Evolutionary conservation across 2,329 filamentous ascomycete species (phyloP).

Genomic region (Diaporthe batatas): DNA sequence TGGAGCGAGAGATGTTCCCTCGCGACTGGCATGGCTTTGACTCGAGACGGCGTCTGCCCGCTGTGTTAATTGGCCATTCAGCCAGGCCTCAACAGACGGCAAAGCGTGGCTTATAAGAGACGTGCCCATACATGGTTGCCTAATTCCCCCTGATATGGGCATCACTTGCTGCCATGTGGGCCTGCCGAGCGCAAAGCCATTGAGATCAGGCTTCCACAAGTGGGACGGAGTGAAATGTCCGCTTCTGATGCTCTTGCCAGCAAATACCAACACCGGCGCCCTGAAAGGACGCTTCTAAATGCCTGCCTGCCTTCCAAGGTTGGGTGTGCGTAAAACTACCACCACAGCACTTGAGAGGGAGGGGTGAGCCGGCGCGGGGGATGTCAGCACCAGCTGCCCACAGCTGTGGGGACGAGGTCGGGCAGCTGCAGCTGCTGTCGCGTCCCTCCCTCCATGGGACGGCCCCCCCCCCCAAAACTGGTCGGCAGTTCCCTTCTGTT

Average conservation of each 20-base stretch:
- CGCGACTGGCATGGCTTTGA: background rate
- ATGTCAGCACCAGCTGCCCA: conserved; percentile 17
- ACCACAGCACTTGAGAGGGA: background rate
- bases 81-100: background rate
- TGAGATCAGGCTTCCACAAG: conserved; percentile 7
- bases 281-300: background rate
- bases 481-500: background rate
- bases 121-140: background rate
- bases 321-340: background rate
- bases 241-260: background rate
- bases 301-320: too few species aligned
- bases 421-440: background rate
- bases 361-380: background rate
- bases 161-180: background rate
- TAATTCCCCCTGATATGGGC: background rate
- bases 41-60: background rate
- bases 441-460: too few species aligned
- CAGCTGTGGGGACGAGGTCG: background rate
- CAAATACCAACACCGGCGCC: background rate
- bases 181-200: background rate
- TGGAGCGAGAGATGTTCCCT: conserved; percentile 20
- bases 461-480: background rate
- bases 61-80: background rate
- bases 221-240: too few species aligned
- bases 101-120: background rate